Base-by-base conservation (phyloP, 2,329 filamentous ascomycete species). In the Claviceps humidiphila region DNA sequence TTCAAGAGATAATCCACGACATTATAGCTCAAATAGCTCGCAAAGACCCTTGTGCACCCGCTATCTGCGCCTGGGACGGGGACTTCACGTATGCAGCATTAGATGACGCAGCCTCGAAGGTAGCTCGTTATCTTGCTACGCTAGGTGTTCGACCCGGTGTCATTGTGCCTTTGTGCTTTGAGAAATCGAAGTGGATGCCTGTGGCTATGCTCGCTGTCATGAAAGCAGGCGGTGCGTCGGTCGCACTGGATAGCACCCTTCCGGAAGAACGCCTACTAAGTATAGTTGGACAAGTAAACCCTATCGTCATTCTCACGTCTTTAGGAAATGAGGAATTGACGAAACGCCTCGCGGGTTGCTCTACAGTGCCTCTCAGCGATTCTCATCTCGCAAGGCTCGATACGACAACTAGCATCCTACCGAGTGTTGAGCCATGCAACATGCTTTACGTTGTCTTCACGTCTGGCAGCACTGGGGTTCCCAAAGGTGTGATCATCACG, bases 161-260 rank as follows among this genome's bases (percentile, higher is more conserved):
- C 0, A 37, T 63, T 7, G 59, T 67, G 11, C 64, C 64, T 1
- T 53, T 68, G n/a, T 64, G 58, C 42, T 68, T 69, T 47, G 64
- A 66, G 30, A 69, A 68, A 54, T 68, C 65, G 2, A 58, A 56
- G 41, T 68, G 62, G 62, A 59, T 58, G 1, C 46, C 59, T 8
- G 60, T 68, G 2, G 60, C 62, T 1, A 61, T 66, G 55, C 54
- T 69, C 9, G 65, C 56, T 4, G 60, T 68, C 0, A 52, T 70
- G 38, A 68, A 66, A 51, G 61, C 66, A 40, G 66, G 66, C 11
- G 63, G 51, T 20, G 56, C 55, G 4, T 55, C 49, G 1, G 54
- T 60, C 3, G 44, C 52, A 16, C 34, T 60, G n/a, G 56, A 59
- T 22, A 39, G 39, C n/a, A 50, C 50, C 17, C 53, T 52, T 2